Conservation (phyloP, 768 basidiomycete genomes). For the Plicaturopsis crispa region DNA sequence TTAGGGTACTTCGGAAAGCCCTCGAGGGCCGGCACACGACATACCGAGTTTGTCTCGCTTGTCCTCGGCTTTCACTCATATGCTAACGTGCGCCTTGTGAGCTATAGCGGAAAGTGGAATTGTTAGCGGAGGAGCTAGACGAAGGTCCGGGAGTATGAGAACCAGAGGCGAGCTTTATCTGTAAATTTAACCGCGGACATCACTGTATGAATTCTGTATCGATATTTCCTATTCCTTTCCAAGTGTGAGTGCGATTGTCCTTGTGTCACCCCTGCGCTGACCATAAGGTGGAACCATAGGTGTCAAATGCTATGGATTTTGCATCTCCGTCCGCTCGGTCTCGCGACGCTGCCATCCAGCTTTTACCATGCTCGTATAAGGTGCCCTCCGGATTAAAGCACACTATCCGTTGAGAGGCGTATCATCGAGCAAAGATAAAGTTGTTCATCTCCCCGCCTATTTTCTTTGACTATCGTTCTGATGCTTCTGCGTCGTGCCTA, state of each 20-base stretch:
- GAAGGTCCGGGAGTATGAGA: slow-evolving; percentile 45
- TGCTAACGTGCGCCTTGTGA: slow-evolving; percentile 6
- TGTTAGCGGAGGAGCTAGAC: slow-evolving; percentile 56
- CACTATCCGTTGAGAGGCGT: slow-evolving; percentile 58
- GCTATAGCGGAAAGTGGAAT: slow-evolving; percentile 53
- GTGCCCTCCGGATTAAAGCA: slow-evolving; percentile 61
- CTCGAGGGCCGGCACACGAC: slow-evolving; percentile 62
- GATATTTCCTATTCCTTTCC: too few species aligned
- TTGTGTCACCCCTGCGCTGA: too few species aligned
- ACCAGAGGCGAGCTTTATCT: slow-evolving; percentile 5
- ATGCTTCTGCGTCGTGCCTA: too few species aligned
- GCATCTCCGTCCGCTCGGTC: too few species aligned
- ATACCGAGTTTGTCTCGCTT: slow-evolving; percentile 44
- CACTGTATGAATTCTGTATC: too few species aligned
- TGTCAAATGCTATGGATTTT: too few species aligned
- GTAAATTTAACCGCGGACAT: too few species aligned
- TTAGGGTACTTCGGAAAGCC: slow-evolving; percentile 52
- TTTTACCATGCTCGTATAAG: slow-evolving; percentile 56
- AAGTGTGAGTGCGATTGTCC: too few species aligned
- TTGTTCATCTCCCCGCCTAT: not conserved
- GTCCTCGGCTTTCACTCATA: not conserved
- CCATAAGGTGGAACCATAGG: too few species aligned
- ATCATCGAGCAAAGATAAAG: slow-evolving; percentile 66
- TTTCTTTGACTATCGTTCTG: not conserved
- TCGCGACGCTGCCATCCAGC: not conserved